A percentile compares a stretch with the other conserved stretches of the same genome.
Conservation (phyloP, 441 rosid genomes). For the Brassica hybrid region DNA sequence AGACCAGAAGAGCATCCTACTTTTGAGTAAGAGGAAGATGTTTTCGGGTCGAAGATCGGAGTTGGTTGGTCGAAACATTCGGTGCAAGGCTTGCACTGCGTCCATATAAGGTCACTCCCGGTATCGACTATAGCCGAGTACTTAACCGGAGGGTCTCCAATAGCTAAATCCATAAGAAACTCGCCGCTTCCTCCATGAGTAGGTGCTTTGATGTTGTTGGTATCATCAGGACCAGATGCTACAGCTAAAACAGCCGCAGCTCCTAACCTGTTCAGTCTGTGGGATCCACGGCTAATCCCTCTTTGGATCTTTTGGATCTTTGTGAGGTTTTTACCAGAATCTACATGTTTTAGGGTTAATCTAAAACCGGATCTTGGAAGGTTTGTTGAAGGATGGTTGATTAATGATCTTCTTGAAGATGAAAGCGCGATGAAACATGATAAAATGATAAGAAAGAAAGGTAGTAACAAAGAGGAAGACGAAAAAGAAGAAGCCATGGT, state of each 20-base stretch:
- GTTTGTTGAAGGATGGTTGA: constrained; percentile 28
- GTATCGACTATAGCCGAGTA: constrained; percentile 85
- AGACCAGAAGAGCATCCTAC: constrained; percentile 62
- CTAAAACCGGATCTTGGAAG: constrained; percentile 56
- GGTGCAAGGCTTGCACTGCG: constrained; percentile 88
- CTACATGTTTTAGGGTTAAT: constrained; percentile 63
- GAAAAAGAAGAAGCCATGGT: constrained; percentile 40
- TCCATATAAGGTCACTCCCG: constrained; percentile 95
- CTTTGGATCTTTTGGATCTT: constrained; percentile 70
- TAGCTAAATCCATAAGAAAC: constrained; percentile 75
- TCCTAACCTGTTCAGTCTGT: constrained; percentile 62
- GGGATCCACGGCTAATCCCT: constrained; percentile 67
- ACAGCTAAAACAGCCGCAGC: constrained; percentile 33
- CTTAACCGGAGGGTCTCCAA: constrained; percentile 70
- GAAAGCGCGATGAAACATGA: constrained; percentile 25
- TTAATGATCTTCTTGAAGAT: constrained; percentile 39
- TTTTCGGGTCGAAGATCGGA: constrained; percentile 77
- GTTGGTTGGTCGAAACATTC: constrained; percentile 78
- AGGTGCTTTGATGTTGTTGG: constrained; percentile 50
- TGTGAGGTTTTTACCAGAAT: constrained; percentile 79
- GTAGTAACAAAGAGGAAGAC: constrained; percentile 24
- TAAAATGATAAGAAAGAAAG: constrained; percentile 30
- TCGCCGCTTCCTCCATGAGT: constrained; percentile 78
- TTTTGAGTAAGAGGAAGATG: constrained; percentile 62
- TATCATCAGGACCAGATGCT: constrained; percentile 41